Evolutionary conservation across 2,329 filamentous ascomycete genomes (phyloP), one percentile per base, ranked within the genome.

Genomic region (Elsinoe arachidis): DNA sequence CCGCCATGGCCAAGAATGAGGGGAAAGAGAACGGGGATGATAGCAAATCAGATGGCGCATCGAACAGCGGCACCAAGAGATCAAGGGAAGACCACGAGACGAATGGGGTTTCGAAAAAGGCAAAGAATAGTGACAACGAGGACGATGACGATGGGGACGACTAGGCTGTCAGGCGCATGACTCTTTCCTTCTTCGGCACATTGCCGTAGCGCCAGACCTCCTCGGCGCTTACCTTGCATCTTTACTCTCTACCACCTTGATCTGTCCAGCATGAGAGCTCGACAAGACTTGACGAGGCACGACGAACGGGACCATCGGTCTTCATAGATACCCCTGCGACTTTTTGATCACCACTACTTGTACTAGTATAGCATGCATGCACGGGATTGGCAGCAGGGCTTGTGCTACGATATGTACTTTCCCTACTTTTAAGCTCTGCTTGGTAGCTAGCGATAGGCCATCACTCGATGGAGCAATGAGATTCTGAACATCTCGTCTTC

Each of bases 1-100:
- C 90, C 5, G 86, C 87, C 53, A 90, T 96, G 77, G 91, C 96
- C 68, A 82, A 83, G 64, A 80, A 78, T 49, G 81, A 81, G 65
- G 67, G 66, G 54, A 66, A 64, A 47, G 63, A 59, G 17, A 68
- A 67, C 21, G 72, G 71, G 35, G 63, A 21, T 14, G 37, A 41
- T 12, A 39, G 19, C 11, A 38, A 44, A 10, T 47, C 46, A 23
- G 43, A 56, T 19, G 43, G 23, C 33, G 54, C 41, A 10, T 53
- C 49, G 6, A 53, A 21, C 49, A 37, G 19, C 33, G 54, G 38
- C 34, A 39, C 41, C 7, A 52, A 56, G 46, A 34, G 53, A 44
- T 38, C 35, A 9, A 41, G 43, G 15, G 33, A 52, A 23, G 30
- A 58, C 38, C 37, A 49, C 21, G 38, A 44, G 33, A 39, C 51